Percentiles rank a stretch among this genome's conserved stretches.
Conservation (phyloP, 768 basidiomycete species). For the Amyloporia xantha region DNA sequence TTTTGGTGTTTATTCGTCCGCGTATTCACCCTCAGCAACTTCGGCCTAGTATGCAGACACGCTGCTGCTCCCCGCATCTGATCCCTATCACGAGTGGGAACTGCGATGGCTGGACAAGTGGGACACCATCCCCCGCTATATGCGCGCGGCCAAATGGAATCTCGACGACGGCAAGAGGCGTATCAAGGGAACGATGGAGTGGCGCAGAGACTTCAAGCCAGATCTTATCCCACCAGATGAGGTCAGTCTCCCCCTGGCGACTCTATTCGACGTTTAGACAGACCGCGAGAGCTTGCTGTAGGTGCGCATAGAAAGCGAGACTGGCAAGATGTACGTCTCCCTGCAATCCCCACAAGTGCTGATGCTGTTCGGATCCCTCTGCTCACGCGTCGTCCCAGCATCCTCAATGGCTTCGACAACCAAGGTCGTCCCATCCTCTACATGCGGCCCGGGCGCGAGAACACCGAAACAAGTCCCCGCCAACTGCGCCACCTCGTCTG, state of each 20-base stretch:
- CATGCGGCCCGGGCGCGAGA: conserved; percentile 84
- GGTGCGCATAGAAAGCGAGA: conserved; percentile 73
- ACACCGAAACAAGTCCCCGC: conserved; percentile 68
- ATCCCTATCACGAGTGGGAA: conserved; percentile 76
- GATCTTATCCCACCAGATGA: conserved; percentile 81
- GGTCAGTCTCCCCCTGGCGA: conserved; percentile 25
- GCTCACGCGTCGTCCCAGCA: conserved; percentile 32
- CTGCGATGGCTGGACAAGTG: conserved; percentile 63
- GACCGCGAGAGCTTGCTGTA: too few species aligned
- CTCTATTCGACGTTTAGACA: too few species aligned
- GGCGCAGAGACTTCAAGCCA: conserved; percentile 81
- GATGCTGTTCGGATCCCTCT: too few species aligned
- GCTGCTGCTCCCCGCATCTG: conserved; percentile 55
- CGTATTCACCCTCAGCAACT: neutral
- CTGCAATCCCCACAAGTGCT: neutral
- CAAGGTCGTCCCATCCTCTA: conserved; percentile 86
- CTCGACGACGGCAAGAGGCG: conserved; percentile 69
- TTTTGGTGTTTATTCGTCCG: neutral
- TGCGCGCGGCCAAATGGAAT: conserved; percentile 85
- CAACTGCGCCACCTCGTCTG: conserved; percentile 84
- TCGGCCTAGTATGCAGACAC: conserved; percentile 53
- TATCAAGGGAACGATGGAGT: conserved; percentile 72
- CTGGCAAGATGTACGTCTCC: conserved; percentile 74
- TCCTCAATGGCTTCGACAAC: conserved; percentile 79
- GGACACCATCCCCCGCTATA: conserved; percentile 68